Conservation (phyloP, 2,329 filamentous ascomycete species). For the Rhytidhysteron rufulum region DNA sequence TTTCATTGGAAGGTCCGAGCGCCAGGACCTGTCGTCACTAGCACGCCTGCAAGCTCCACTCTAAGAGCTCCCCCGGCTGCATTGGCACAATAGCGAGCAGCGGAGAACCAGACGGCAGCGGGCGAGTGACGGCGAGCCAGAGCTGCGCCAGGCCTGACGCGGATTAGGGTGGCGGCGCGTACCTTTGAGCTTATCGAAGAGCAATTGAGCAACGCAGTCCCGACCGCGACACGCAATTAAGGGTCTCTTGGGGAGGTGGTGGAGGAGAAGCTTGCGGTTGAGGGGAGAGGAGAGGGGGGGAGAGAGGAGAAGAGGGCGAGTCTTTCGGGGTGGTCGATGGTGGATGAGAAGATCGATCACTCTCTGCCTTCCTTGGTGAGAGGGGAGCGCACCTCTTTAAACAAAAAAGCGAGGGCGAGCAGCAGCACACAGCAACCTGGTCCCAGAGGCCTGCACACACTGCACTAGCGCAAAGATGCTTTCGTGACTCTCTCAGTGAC, state of each 20-base stretch:
- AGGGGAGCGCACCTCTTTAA: slow-evolving; percentile 11
- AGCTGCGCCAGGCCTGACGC: too few species aligned
- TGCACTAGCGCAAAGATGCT: too few species aligned
- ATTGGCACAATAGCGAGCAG: too few species aligned
- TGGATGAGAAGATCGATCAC: slow-evolving; percentile 10
- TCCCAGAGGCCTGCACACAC: too few species aligned
- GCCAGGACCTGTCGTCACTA: slow-evolving; percentile 1
- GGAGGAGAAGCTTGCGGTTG: slow-evolving; percentile 19
- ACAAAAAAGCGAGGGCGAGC: slow-evolving; percentile 6
- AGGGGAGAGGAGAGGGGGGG: slow-evolving; percentile 12
- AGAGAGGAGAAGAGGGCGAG: slow-evolving; percentile 8
- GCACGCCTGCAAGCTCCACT: neutral
- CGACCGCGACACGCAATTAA: slow-evolving; percentile 19
- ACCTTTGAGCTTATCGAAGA: neutral
- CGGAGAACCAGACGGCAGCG: too few species aligned
- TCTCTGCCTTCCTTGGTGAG: slow-evolving; percentile 13
- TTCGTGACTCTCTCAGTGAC: slow-evolving; percentile 1
- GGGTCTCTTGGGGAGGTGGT: too few species aligned
- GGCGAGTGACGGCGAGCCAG: neutral
- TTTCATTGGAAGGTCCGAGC: slow-evolving; percentile 1
- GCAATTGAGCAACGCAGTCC: slow-evolving; percentile 19
- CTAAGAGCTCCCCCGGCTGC: neutral
- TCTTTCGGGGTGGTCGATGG: slow-evolving; percentile 3
- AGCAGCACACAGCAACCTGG: slow-evolving; percentile 7
- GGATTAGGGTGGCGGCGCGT: neutral